Conservation (phyloP, 768 basidiomycete genomes). For the Tricholoma saponaceum region DNA sequence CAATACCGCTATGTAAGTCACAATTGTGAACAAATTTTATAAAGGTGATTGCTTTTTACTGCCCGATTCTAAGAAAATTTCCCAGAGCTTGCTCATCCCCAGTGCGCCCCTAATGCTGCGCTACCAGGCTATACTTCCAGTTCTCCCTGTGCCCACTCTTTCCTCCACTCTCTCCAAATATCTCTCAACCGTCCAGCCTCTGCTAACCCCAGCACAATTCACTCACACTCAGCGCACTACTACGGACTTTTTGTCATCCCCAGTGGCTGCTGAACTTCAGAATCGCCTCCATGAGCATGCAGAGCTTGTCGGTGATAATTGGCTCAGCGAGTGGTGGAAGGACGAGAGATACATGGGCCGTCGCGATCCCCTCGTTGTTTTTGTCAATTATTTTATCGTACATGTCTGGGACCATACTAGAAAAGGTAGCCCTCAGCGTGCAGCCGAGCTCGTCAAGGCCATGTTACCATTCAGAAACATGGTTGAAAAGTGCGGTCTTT, state of each 20-base stretch:
- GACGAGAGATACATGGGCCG: slow-evolving; percentile 85
- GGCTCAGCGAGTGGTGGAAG: slow-evolving; percentile 99
- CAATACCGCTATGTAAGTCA: too few relatives aligned
- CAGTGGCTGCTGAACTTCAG: slow-evolving; percentile 72
- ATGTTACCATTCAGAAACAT: slow-evolving; percentile 82
- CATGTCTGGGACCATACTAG: slow-evolving; percentile 64
- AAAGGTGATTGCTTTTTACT: background rate
- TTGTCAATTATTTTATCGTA: slow-evolving; percentile 93
- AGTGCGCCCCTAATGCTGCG: slow-evolving; percentile 66
- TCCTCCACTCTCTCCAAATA: slow-evolving; percentile 84
- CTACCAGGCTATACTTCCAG: slow-evolving; percentile 68
- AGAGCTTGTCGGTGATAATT: slow-evolving; percentile 57
- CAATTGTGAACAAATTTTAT: too few relatives aligned
- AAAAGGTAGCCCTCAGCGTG: slow-evolving; percentile 60
- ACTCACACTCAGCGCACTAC: slow-evolving; percentile 55
- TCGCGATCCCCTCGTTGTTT: slow-evolving; percentile 86
- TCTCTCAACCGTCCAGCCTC: slow-evolving; percentile 79
- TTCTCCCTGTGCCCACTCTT: slow-evolving; percentile 81
- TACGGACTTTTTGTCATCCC: slow-evolving; percentile 63
- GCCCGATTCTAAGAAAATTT: background rate
- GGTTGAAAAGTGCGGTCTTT: slow-evolving; percentile 58
- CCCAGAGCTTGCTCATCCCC: slow-evolving; percentile 15
- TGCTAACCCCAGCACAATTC: slow-evolving; percentile 63
- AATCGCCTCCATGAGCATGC: slow-evolving; percentile 73
- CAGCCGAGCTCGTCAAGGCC: slow-evolving; percentile 81